phyloP scores from a whole-genome alignment of 148 eudicot species.

The Chenopodium suecicum region DNA sequence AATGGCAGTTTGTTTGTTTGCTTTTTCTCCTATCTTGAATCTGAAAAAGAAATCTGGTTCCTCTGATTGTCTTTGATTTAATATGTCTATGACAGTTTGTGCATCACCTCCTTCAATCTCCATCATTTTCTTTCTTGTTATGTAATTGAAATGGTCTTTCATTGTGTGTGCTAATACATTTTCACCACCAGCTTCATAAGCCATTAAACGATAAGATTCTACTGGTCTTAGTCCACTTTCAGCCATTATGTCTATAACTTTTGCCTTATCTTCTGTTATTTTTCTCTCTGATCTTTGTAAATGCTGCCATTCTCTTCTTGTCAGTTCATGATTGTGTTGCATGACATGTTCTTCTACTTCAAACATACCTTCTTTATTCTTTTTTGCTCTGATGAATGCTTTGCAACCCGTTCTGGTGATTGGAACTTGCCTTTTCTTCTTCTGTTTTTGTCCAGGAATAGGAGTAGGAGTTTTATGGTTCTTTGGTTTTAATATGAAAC shows the following conservation, averaged over 20 bases:
- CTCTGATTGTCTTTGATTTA: too few species aligned
- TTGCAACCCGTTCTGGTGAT: neutral
- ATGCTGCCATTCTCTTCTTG: neutral
- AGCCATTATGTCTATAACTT: neutral
- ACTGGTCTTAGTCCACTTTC: neutral
- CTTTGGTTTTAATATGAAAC: too few species aligned
- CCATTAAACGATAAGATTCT: neutral
- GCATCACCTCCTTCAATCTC: neutral
- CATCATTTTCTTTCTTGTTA: neutral
- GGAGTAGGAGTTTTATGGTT: too few species aligned
- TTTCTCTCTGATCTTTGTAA: neutral
- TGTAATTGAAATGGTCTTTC: neutral
- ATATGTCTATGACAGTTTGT: neutral
- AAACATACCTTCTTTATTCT: neutral
- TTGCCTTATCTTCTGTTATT: too few species aligned
- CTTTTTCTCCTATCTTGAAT: too few species aligned
- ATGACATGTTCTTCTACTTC: neutral
- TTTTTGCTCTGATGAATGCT: neutral
- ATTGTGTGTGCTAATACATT: neutral
- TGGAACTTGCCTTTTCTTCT: too few species aligned
- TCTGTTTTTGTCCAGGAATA: too few species aligned
- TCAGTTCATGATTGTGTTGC: conserved; percentile 1
- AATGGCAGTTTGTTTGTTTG: neutral
- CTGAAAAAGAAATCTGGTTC: too few species aligned
- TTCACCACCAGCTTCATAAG: neutral